Conservation (phyloP, 306 rosid genomes). For the Rubus parviflorus region DNA sequence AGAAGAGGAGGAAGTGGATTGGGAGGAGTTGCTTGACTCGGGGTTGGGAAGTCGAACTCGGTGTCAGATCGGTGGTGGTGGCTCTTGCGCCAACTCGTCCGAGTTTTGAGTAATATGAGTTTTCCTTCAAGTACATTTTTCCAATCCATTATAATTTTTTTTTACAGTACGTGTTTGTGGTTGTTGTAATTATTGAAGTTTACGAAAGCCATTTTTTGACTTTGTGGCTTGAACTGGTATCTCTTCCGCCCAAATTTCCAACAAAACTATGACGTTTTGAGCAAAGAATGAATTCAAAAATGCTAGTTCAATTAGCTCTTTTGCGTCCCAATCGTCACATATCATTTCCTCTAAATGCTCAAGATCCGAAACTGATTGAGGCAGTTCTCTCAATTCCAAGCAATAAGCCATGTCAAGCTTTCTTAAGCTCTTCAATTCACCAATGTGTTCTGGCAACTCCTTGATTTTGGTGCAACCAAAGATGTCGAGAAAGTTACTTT, state of each 20-base stretch:
- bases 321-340: background rate
- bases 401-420: conserved; percentile 43
- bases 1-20: conserved; percentile 60
- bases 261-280: too few relatives aligned
- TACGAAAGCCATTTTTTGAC: background rate
- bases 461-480: too few relatives aligned
- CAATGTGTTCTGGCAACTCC: conserved; percentile 47
- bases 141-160: background rate
- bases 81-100: conserved; percentile 38
- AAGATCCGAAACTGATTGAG: conserved; percentile 40
- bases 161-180: background rate
- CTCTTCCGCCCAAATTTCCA: background rate
- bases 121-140: background rate
- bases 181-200: background rate
- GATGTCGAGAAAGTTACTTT: too few relatives aligned
- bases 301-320: background rate
- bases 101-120: conserved; percentile 41
- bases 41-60: conserved; percentile 45
- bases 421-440: conserved; percentile 32
- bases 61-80: conserved; percentile 17
- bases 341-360: background rate
- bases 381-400: conserved; percentile 36
- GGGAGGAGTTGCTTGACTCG: conserved; percentile 74
- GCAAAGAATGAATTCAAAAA: too few relatives aligned
- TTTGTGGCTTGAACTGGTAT: too few relatives aligned